Base-by-base conservation (phyloP, 2,329 filamentous ascomycete species). In the Diplodia scrobiculata region DNA sequence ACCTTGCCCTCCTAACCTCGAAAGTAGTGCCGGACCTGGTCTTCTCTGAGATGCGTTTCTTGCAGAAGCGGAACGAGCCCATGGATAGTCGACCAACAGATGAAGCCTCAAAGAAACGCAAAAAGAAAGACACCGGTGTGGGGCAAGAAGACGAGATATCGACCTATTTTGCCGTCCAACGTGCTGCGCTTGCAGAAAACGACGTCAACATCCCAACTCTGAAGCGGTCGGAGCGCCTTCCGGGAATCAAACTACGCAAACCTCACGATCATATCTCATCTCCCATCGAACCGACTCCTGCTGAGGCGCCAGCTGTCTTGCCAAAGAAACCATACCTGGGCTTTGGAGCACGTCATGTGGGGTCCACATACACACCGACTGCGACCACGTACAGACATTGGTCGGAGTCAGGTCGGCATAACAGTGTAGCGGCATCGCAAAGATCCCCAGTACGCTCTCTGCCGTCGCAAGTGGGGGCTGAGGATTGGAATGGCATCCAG, bases 21-120 rank as follows among this genome's bases (percentile, higher is more conserved):
- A 51, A 50, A 67, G 66, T 70, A 84, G 82, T 84, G 60, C 82
- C 82, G 32, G 81, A 84, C 72, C 75, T 83, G 48, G 79, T 80
- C 32, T 84, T 84, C 72, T 81, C 81, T 32, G 80, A 83, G 69
- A 81, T 83, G 79, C 79, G 75, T 27, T 84, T 83, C 67, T 70
- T 84, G 50, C 78, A 79, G 65, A 77, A 77, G 66, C 72, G 75
- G 17, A 71, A 70, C 66, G 72, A 70, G 48, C 68, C 71, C 66
- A 63, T 69, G 66, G 69, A 78, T 66, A 66, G 70, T 70, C 48
- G 65, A 62, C 48, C 19, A 62, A 64, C 70, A 69, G 65, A 72
- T 69, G 19, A 72, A 71, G 69, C 68, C 13, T 54, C 67, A 38
- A 48, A 67, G 29, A 70, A 71, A 68, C 77, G 73, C 67, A 76